Percentiles rank a stretch among this genome's conserved stretches.
phyloP scores from a whole-genome alignment of 2,329 filamentous ascomycete genomes.

The Sporothrix pallida region DNA sequence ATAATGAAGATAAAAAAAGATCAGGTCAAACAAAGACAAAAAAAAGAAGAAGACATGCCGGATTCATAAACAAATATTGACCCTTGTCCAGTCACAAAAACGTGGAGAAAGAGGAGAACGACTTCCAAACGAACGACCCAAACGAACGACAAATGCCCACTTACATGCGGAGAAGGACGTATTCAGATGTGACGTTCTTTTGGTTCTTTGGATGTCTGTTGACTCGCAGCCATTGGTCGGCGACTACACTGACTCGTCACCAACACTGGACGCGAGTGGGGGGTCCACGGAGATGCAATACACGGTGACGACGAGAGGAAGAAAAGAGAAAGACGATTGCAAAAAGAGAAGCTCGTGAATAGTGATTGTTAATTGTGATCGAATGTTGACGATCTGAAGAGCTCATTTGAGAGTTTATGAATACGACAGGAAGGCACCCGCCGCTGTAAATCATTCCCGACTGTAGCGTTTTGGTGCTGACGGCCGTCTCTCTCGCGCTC shows the following conservation, averaged over 20 bases:
- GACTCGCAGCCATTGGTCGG: background rate
- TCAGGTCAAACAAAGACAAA: background rate
- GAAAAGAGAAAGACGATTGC: background rate
- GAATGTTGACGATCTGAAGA: no score
- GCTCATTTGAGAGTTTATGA: no score
- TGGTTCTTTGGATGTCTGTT: background rate
- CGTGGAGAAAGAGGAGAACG: background rate
- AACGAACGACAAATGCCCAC: background rate
- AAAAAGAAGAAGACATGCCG: background rate
- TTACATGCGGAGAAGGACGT: no score
- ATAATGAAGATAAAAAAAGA: background rate
- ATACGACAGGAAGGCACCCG: no score
- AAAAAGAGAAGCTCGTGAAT: background rate
- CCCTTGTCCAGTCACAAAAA: background rate
- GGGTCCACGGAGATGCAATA: background rate
- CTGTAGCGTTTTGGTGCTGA: no score
- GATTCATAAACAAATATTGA: background rate
- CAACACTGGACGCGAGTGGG: background rate
- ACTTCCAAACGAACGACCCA: background rate
- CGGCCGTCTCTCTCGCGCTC: no score
- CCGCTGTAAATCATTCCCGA: no score
- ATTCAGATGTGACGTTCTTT: background rate
- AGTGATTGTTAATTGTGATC: background rate
- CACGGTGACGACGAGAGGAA: background rate
- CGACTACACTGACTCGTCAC: constrained; percentile 2